phyloP scores from a whole-genome alignment of 441 rosid genomes.

The Mallotus japonicus region DNA sequence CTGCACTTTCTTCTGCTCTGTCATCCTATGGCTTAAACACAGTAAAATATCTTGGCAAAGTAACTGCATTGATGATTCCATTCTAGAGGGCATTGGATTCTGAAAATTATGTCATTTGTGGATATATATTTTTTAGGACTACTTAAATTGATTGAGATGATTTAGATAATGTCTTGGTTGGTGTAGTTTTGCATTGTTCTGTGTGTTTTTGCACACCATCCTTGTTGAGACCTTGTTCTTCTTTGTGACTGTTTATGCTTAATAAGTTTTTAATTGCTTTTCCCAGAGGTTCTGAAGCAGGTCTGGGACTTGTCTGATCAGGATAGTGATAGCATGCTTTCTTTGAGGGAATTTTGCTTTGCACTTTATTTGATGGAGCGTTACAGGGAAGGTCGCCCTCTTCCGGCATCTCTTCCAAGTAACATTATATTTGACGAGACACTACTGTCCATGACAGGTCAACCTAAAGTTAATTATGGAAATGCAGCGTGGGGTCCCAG shows the following conservation, averaged over 20 bases:
- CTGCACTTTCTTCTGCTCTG: background rate
- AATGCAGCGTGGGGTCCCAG: conserved; percentile 72
- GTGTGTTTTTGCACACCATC: conserved; percentile 9
- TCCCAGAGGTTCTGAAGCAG: conserved; percentile 83
- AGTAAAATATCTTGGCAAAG: conserved; percentile 1
- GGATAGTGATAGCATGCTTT: conserved; percentile 94
- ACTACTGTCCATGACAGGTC: conserved; percentile 75
- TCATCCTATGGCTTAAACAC: background rate
- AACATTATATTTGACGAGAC: conserved; percentile 82
- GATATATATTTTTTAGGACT: background rate
- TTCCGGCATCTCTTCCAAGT: conserved; percentile 76
- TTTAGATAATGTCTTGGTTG: too few species aligned
- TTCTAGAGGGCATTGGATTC: background rate
- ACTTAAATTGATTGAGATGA: too few species aligned
- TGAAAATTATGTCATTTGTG: background rate
- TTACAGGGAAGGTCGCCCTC: conserved; percentile 83
- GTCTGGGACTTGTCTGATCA: conserved; percentile 98
- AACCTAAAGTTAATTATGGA: conserved; percentile 59
- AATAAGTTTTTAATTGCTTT: conserved; percentile 27
- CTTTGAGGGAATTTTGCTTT: conserved; percentile 93
- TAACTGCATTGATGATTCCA: background rate
- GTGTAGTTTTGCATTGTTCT: background rate
- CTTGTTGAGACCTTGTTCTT: conserved; percentile 8
- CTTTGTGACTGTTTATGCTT: conserved; percentile 22
- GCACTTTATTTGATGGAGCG: conserved; percentile 97